Base-by-base conservation (phyloP, 495 filamentous ascomycete species). In the Tuber aestivum region DNA sequence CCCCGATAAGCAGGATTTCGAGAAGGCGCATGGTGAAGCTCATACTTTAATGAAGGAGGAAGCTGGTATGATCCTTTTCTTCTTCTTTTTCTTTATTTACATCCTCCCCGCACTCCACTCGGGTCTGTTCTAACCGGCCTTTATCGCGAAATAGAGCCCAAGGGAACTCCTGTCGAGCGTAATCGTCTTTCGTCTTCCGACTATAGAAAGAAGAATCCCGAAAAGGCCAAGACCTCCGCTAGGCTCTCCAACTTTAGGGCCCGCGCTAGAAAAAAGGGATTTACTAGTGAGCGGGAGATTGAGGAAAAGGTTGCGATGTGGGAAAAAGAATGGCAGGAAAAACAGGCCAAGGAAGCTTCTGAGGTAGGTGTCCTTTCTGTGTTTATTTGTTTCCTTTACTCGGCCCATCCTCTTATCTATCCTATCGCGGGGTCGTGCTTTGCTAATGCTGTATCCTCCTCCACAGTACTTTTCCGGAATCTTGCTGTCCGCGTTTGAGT, bases 251-350 rank as follows among this genome's bases (percentile, higher is more conserved):
- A 82, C 77, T 82, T 82, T 44, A 72, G 81, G 41, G 81, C 81
- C 23, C 75, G 81, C 61, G 81, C 81, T 20, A 71, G 81, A 37
- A 82, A 82, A 80, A 82, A 82, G 81, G 81, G 81, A 50, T 41
- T 79, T 27, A 79, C 65, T 44, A 76, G 73, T 41, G 81, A 82
- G 37, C 73, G 75, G 27, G 81, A 82, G 14, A 77, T 82, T 69
- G 81, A 82, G 44, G 81, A 82, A 6, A 76, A 75, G 27, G 81
- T 82, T 37, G 72, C 70, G 12, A 76, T 75, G 68, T 82, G 81
- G 81, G 81, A 82, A 44, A 82, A 82, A 2, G 81, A 82, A 65
- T 82, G 81, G 81, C 81, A 82, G 45, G 81, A 82, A 68, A 82
- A 82, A 45, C 81, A 82, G 61, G 81, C 81, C 3, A 82, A 82